phyloP scores from a whole-genome alignment of 169 alveolate species.

The Plasmodium fragile region DNA sequence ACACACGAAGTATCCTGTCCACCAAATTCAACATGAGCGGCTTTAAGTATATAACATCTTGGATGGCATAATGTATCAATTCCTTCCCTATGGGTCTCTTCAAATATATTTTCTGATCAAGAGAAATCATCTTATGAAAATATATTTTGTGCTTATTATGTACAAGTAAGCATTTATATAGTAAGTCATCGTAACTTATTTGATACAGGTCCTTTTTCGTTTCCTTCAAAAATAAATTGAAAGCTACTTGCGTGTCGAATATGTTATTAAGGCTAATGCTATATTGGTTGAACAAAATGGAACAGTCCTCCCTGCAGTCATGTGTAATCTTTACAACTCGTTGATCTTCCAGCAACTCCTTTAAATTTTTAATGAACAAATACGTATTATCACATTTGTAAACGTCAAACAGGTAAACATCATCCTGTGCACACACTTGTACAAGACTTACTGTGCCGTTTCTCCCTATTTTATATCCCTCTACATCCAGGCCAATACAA shows the following conservation, averaged over 20 bases:
- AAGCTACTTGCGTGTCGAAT: conserved; percentile 66
- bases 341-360: conserved; percentile 27
- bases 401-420: conserved; percentile 43
- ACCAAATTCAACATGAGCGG: conserved; percentile 28
- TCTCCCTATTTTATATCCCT: conserved; percentile 57
- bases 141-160: conserved; percentile 62
- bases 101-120: conserved; percentile 32
- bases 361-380: conserved; percentile 16
- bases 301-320: conserved; percentile 70
- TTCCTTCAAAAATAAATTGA: conserved; percentile 29
- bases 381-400: conserved; percentile 55
- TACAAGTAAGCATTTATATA: conserved; percentile 42
- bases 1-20: neutral
- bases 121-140: conserved; percentile 57
- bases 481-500: conserved; percentile 39
- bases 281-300: conserved; percentile 44
- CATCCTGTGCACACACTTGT: conserved; percentile 41
- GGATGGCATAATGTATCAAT: conserved; percentile 44
- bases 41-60: conserved; percentile 51
- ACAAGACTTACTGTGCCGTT: conserved; percentile 49
- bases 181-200: conserved; percentile 59
- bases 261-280: conserved; percentile 24
- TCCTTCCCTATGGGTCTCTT: conserved; percentile 57
- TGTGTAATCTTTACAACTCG: conserved; percentile 22
- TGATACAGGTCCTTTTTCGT: conserved; percentile 42